phyloP scores from a whole-genome alignment of 2,329 filamentous ascomycete genomes.

The Colletotrichum lupini region DNA sequence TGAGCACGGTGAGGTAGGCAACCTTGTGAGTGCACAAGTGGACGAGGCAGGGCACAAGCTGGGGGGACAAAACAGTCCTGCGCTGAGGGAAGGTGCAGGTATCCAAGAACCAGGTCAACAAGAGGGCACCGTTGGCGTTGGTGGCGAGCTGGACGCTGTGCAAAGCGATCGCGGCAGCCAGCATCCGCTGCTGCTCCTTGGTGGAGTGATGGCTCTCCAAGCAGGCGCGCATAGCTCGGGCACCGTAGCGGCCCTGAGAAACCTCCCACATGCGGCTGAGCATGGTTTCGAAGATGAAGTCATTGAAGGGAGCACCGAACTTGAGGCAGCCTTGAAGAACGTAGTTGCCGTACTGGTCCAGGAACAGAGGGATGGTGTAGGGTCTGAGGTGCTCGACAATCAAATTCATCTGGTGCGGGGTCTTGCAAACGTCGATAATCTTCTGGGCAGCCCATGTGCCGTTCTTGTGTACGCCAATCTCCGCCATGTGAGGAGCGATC shows the following conservation, averaged over 20 bases:
- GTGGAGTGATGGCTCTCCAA: conserved; percentile 95
- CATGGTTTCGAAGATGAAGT: conserved; percentile 99
- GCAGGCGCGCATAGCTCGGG: conserved; percentile 95
- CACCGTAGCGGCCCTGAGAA: conserved; percentile 91
- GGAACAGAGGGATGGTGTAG: conserved; percentile 90
- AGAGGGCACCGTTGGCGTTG: conserved; percentile 92
- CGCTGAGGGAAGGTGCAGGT: conserved; percentile 96
- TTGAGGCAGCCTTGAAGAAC: conserved; percentile 96
- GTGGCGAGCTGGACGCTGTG: conserved; percentile 97
- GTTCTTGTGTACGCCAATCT: conserved; percentile 99
- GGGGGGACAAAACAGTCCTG: conserved; percentile 89
- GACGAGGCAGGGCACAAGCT: conserved; percentile 91
- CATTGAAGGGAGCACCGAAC: conserved; percentile 88
- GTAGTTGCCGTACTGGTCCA: conserved; percentile 99
- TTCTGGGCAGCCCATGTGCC: conserved; percentile 99
- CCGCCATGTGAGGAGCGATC: conserved; percentile 91
- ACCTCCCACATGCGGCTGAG: conserved; percentile 93
- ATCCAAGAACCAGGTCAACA: conserved; percentile 97
- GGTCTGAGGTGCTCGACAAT: conserved; percentile 87
- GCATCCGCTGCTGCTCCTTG: conserved; percentile 94
- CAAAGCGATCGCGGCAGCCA: conserved; percentile 93
- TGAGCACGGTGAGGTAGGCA: conserved; percentile 94
- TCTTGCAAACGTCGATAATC: conserved; percentile 97
- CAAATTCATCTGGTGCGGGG: conserved; percentile 81
- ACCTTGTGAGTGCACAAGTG: conserved; percentile 99